Evolutionary conservation across 2,329 filamentous ascomycete genomes (phyloP), one percentile per base, ranked within the genome.

Genomic region (Raffaelea arxii): DNA sequence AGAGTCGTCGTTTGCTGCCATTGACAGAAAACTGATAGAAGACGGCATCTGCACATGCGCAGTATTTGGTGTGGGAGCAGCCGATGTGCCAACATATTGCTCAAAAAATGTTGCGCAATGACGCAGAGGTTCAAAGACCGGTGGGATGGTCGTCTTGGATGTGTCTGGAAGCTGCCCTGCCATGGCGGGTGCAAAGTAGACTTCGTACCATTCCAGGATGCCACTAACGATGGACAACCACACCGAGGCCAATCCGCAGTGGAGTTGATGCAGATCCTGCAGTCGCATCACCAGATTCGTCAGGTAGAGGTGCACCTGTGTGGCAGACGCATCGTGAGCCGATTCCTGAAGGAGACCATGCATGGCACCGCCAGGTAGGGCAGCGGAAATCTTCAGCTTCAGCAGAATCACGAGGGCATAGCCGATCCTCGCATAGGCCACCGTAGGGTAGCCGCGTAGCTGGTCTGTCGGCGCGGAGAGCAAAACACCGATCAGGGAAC

Each of bases 351-450:
- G 11, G 4, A 46, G 41, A 12, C 41, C 44, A 21, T 48, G 12
- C 47, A 51, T 47, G 25, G 44, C 42, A 23, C 49, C 49, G 30
- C 44, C 47, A 2, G 49, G 49, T 14, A 49, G 42, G 4, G 30
- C 41, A 5, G 49, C 45, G 25, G 49, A 49, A 12, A 49, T 45
- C 36, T 49, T 43, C 18, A 51, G 22, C 45, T 51, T 51, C 16
- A 53, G 25, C 22, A 53, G 47, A 6, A 53, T 30, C 1, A 51
- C 25, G 4, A 51, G 18, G n/a, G 44, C 47, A 18, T 53, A 53
- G 24, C 46, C 47, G 16, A 53, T 21, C 9, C 49, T 41, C 9
- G 46, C 47, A 23, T 51, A 53, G n/a, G 46, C 25, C 14, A 47
- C 27, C 4, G 40, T 37, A 2, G 47, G 42, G n/a, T 41, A 36